Evolutionary conservation across 2,329 filamentous ascomycete species (phyloP), one percentile per base, ranked within the genome.

Genomic region (Botrytis fabae): DNA sequence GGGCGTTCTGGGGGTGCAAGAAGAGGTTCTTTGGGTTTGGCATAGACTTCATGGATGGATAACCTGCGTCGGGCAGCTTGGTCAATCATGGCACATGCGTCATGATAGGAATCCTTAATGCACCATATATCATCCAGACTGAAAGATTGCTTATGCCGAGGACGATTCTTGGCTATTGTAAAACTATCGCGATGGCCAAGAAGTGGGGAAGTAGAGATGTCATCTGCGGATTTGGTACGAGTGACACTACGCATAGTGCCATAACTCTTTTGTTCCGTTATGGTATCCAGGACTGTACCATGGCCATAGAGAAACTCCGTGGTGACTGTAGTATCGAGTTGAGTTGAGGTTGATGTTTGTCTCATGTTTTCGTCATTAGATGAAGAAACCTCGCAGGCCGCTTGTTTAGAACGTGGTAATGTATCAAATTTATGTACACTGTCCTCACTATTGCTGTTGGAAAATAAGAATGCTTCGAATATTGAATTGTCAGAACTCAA

Each of bases 241-340:
- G 72, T 54, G 74, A 75, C 44, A n/a, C 74, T 77, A 20, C 80
- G 78, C 25, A 83, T 77, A 2, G 82, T 83, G 9, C 78, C 75
- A 70, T 77, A 77, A 75, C 82, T 83, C 71, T 80, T 82, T 76
- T 83, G 81, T 77, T 84, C 83, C n/a, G 80, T 78, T 75, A 84
- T 84, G 22, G 83, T 82, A 32, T 80, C 78, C 1, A 84, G 79
- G 42, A 81, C 77, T 6, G 83, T 84, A 32, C 83, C 83, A 72
- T 80, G 78, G 32, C 83, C 83, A 74, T 84, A 84, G 2, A 81
- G 76, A 75, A 84, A 83, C 48, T 78, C 65, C 0, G 42, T 70
- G 35, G 28, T 69, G 48, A 42, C 40, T 51, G 25, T 64, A 16
- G 63, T 57, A n/a, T 66, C 48, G 35, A 51, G 70, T 42, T 48